Base-by-base conservation (phyloP, 2,329 filamentous ascomycete genomes). In the Talaromyces sp. region DNA sequence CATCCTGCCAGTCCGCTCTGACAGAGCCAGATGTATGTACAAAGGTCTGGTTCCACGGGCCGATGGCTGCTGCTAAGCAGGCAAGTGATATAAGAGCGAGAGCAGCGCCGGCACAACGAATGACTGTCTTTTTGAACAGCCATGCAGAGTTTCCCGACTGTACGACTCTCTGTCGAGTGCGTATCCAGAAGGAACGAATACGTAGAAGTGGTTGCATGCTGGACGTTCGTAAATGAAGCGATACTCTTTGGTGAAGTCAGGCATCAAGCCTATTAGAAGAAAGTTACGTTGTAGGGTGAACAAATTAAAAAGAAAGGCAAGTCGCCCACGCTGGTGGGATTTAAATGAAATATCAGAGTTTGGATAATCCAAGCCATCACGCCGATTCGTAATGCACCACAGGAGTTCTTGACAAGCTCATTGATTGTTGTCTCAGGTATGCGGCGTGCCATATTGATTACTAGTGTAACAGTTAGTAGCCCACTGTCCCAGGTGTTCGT, bases 1-100 rank as follows among this genome's bases (percentile, higher is more conserved):
- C 67, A 62, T 73, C 71, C 46, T 72, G 71, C 71, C 70, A 72
- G 59, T 68, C 69, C 7, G 68, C 68, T 46, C 63, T 60, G 43
- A 57, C 62, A 3, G 67, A 64, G 4, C 69, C 68, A 14, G 61
- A 62, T 17, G 60, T 65, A 60, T 71, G 70, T 49, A 67, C 66
- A 61, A 73, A 68, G 38, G 68, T 69, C 46, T 54, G 55, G 50
- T 72, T 63, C 69, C 71, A 72, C 21, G 59, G 57, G 4, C 64
- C 65, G 32, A 73, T 69, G 17, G 67, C 66, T 9, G 65, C 64
- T 1, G 67, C 63, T 59, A 73, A 73, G 27, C 70, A 66, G 10
- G 66, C 62, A 46, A 69, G 63, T 46, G 66, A 65, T 51, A 71
- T 61, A 8, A 73, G 49, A 27, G 69, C 67, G 41, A 66, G 57